These are phyloP conservation scores for Hypoxylon sp. DNA, from an alignment of 2,329 filamentous ascomycete species.

Conservation along the genomic window DNA sequence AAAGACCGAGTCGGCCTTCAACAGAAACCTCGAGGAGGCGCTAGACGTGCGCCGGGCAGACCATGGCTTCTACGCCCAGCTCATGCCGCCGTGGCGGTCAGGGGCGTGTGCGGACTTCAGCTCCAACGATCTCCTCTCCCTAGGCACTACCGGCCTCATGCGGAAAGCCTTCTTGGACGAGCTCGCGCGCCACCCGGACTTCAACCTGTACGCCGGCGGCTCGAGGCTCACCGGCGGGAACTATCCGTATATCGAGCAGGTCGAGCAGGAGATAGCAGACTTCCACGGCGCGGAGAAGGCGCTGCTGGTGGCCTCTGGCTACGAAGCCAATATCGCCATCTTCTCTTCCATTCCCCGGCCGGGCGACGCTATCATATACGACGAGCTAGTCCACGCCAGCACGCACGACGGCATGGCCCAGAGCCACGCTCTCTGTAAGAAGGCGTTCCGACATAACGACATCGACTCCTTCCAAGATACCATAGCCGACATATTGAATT, in stretches of 20 bases:
- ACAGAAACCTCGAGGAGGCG: constrained; percentile 51
- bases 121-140: constrained; percentile 73
- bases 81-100: not conserved
- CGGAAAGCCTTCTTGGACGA: constrained; percentile 60
- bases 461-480: constrained; percentile 54
- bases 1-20: constrained; percentile 36
- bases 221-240: constrained; percentile 76
- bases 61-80: constrained; percentile 12
- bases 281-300: constrained; percentile 70
- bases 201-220: constrained; percentile 63
- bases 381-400: constrained; percentile 75
- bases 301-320: constrained; percentile 71
- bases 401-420: constrained; percentile 73
- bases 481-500: constrained; percentile 48
- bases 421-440: constrained; percentile 60
- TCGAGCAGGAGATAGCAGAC: constrained; percentile 66
- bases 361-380: constrained; percentile 70
- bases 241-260: constrained; percentile 66
- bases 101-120: constrained; percentile 64
- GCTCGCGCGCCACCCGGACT: constrained; percentile 51
- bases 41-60: constrained; percentile 46
- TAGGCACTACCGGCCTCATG: constrained; percentile 61
- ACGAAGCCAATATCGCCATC: constrained; percentile 65
- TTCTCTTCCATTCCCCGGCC: constrained; percentile 62
- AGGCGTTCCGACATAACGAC: constrained; percentile 60